Base-by-base conservation (phyloP, 2,329 filamentous ascomycete genomes). In the Apiospora marii region DNA sequence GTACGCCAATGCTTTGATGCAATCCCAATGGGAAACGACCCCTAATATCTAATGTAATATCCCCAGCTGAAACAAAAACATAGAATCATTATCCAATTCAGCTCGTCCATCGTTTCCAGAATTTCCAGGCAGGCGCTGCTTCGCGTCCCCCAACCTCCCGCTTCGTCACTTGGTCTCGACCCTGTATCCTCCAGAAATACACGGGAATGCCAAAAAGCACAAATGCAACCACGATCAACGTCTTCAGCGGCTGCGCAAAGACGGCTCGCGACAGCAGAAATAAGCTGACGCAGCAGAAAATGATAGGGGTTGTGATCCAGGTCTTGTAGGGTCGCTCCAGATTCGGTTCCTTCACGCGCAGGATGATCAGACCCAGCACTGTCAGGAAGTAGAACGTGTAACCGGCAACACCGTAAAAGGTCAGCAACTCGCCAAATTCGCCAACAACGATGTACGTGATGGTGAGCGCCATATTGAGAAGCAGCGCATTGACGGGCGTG, bases 321-420 rank as follows among this genome's bases (percentile, higher is more conserved):
- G 95, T 98, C 81, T 91, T 92, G 83, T 99, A 99, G 0, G 96
- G 96, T 37, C 96, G 86, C 81, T 98, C 95, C 67, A 99, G 88
- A 74, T 92, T 87, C 4, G 96, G 96, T 82, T 99, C 96, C 74
- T 89, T 90, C 43, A 98, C 94, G 43, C 96, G 89, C 74, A 99
- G 87, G 70, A 99, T 90, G 74, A 99, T 98, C 68, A 99, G 87
- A 0, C 96, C 96, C 0, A 99, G 89, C 0, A 99, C 96, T 0
- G 96, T 97, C 72, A 97, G 85, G 82, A 99, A 99, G 85, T 99
- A 99, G 81, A 99, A 99, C 0, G 94, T 94, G 82, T 99, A 99
- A 19, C 95, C 95, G 0, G 96, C 96, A 16, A 99, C 96, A 72
- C 96, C 96, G 84, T 98, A 98, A 81, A 99, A 99, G 0, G 96